A percentile compares a stretch with the other conserved stretches of the same genome.
These are phyloP conservation scores for Zymoseptoria passerinii DNA, from an alignment of 2,329 filamentous ascomycete species.

Conservation along the genomic window DNA sequence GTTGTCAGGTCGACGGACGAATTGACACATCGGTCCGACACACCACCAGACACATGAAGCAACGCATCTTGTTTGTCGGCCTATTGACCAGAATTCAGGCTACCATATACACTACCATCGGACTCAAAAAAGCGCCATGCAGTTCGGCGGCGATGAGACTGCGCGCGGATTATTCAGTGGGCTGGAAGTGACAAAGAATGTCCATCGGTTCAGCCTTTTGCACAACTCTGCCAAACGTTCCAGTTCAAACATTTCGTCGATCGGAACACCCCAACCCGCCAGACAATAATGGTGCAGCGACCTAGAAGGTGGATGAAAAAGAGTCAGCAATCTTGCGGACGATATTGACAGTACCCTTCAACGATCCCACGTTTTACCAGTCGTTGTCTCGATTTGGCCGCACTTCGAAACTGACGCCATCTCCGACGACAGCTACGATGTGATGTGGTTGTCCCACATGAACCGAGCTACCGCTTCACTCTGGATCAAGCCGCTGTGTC, in stretches of 20 bases:
- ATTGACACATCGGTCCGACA: neutral
- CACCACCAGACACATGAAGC: neutral
- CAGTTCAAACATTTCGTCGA: slow-evolving; percentile 31
- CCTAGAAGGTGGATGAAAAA: neutral
- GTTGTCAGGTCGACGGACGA: neutral
- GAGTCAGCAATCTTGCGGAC: neutral
- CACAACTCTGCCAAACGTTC: slow-evolving; percentile 27
- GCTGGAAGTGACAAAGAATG: slow-evolving; percentile 20
- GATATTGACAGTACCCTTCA: neutral
- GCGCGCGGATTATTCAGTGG: slow-evolving; percentile 3
- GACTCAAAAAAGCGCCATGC: slow-evolving; percentile 13
- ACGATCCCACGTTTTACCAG: neutral
- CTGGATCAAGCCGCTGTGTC: slow-evolving; percentile 6
- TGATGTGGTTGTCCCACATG: slow-evolving; percentile 9
- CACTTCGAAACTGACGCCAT: slow-evolving; percentile 8
- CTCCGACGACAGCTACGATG: slow-evolving; percentile 10
- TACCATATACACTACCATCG: neutral
- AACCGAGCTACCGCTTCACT: slow-evolving; percentile 7
- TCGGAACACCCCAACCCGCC: slow-evolving; percentile 20
- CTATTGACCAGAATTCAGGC: neutral
- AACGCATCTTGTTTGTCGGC: neutral
- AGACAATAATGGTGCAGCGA: slow-evolving; percentile 14
- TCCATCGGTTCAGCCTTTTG: slow-evolving; percentile 22
- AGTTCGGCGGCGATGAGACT: slow-evolving; percentile 18
- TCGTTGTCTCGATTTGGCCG: slow-evolving; percentile 5